phyloP scores from a whole-genome alignment of 2,329 filamentous ascomycete genomes.

The Parascedosporium putredinis region DNA sequence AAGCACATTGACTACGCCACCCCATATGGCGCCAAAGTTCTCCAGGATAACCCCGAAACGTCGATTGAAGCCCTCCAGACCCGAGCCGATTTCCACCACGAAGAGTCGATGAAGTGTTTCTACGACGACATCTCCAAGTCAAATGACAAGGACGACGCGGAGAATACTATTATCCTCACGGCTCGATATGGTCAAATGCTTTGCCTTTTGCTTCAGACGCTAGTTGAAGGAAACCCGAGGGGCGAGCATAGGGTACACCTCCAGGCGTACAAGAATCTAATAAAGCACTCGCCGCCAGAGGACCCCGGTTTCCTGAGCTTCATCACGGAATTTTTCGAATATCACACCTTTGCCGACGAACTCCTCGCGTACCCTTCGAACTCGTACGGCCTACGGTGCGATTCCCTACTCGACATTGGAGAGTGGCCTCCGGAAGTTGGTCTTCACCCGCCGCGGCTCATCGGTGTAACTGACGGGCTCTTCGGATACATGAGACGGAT shows the following conservation, averaged over 20 bases:
- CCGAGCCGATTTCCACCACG: slow-evolving; percentile 45
- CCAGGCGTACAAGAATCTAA: slow-evolving; percentile 61
- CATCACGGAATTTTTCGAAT: slow-evolving; percentile 73
- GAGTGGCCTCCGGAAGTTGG: slow-evolving; percentile 30
- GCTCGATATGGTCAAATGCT: slow-evolving; percentile 54
- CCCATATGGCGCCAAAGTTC: slow-evolving; percentile 42
- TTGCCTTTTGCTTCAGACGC: slow-evolving; percentile 47
- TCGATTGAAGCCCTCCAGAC: slow-evolving; percentile 34
- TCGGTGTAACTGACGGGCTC: slow-evolving; percentile 74
- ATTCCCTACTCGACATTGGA: slow-evolving; percentile 25
- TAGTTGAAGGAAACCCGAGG: slow-evolving; percentile 42
- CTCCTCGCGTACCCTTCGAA: slow-evolving; percentile 39
- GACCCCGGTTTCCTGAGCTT: slow-evolving; percentile 55
- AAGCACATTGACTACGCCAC: slow-evolving; percentile 59
- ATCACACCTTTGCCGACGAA: slow-evolving; percentile 61
- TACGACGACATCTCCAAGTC: slow-evolving; percentile 32
- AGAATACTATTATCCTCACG: slow-evolving; percentile 36
- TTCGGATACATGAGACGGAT: slow-evolving; percentile 73
- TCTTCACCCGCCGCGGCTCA: slow-evolving; percentile 44
- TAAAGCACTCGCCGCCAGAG: slow-evolving; percentile 49
- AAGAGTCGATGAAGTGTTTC: slow-evolving; percentile 41
- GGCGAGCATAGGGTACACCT: slow-evolving; percentile 76
- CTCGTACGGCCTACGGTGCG: slow-evolving; percentile 17
- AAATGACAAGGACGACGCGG: slow-evolving; percentile 30
- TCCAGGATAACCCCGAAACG: slow-evolving; percentile 38